phyloP scores from a whole-genome alignment of 352 stramenopile genomes.

The Globisporangium lucens region DNA sequence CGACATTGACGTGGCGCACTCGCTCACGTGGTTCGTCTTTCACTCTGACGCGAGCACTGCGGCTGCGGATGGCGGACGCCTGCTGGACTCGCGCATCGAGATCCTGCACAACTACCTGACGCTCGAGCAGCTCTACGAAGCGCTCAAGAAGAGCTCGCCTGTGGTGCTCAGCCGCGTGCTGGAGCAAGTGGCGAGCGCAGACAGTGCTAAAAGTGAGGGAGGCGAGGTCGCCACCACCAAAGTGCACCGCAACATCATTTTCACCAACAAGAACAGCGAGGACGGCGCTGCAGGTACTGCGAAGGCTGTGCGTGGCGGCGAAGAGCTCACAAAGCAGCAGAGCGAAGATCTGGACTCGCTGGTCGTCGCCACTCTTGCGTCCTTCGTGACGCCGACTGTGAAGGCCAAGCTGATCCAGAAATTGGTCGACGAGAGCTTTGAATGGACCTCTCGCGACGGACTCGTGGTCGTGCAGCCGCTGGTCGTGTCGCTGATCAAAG shows the following conservation, averaged over 20 bases:
- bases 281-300: neutral
- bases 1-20: conserved; percentile 70
- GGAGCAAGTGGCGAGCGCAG: conserved; percentile 10
- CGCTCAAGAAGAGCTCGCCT: conserved; percentile 24
- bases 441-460: conserved; percentile 15
- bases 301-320: neutral
- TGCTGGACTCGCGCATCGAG: conserved; percentile 36
- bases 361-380: conserved; percentile 18
- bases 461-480: conserved; percentile 19
- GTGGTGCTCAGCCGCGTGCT: conserved; percentile 13
- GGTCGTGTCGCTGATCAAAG: conserved; percentile 19
- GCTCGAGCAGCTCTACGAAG: conserved; percentile 45
- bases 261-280: conserved; percentile 33
- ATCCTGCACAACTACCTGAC: conserved; percentile 40
- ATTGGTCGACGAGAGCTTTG: conserved; percentile 16
- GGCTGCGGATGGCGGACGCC: conserved; percentile 4
- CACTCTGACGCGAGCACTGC: conserved; percentile 34
- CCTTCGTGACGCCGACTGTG: conserved; percentile 5
- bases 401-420: conserved; percentile 15
- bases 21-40: conserved; percentile 73
- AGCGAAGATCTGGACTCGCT: conserved; percentile 18
- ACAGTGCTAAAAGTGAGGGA: conserved; percentile 11
- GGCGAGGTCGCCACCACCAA: neutral
- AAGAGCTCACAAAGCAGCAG: conserved; percentile 14
- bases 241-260: conserved; percentile 35